These are phyloP conservation scores for Calycina marina DNA, from an alignment of 2,329 filamentous ascomycete genomes.

Conservation along the genomic window DNA sequence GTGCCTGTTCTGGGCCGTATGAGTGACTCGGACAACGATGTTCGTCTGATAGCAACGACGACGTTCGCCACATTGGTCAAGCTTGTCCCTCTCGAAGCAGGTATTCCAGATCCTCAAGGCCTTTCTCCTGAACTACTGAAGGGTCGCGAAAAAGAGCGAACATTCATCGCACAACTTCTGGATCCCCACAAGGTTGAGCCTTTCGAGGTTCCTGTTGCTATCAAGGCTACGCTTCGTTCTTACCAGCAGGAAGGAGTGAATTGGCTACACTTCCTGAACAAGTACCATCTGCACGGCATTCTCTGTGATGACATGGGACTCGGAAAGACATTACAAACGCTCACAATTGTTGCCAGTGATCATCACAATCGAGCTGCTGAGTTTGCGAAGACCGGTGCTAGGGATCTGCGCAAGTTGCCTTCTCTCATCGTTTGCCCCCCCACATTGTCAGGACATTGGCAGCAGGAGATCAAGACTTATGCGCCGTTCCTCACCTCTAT, in stretches of 20 bases:
- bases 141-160: constrained; percentile 84
- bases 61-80: constrained; percentile 96
- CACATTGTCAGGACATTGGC: constrained; percentile 94
- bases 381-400: constrained; percentile 65
- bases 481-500: constrained; percentile 84
- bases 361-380: constrained; percentile 89
- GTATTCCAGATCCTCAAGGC: constrained; percentile 91
- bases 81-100: constrained; percentile 88
- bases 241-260: constrained; percentile 99
- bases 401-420: constrained; percentile 66
- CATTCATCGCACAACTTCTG: constrained; percentile 91
- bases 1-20: constrained; percentile 93
- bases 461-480: constrained; percentile 92
- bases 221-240: constrained; percentile 89
- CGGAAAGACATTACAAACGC: constrained; percentile 90
- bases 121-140: constrained; percentile 77
- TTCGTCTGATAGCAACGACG: constrained; percentile 85
- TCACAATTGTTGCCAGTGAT: constrained; percentile 96
- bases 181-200: constrained; percentile 94
- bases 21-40: constrained; percentile 96
- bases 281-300: constrained; percentile 94
- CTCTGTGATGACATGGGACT: constrained; percentile 99
- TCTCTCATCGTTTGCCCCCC: constrained; percentile 94
- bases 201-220: constrained; percentile 86
- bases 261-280: constrained; percentile 95